Evolutionary conservation across 2,329 filamentous ascomycete genomes (phyloP).

Genomic region (Phoma sp.): DNA sequence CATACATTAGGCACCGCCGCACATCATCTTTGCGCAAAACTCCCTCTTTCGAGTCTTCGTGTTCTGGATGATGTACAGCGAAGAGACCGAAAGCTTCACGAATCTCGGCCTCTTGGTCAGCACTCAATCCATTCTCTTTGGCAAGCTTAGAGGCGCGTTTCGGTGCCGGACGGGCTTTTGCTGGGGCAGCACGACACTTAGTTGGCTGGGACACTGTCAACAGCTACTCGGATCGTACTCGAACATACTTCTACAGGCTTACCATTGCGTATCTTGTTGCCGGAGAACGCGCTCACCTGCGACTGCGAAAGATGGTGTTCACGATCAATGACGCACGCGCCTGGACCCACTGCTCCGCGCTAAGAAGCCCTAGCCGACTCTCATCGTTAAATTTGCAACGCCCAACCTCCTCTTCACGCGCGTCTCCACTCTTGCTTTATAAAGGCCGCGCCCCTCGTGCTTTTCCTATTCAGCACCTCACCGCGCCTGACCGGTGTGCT

Average conservation of each 20-base stretch:
- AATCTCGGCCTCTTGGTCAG: constrained; percentile 87
- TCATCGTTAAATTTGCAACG: constrained; percentile 6
- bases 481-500: constrained; percentile 7
- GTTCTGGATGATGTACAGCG: constrained; percentile 57
- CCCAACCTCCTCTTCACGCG: constrained; percentile 17
- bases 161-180: constrained; percentile 24
- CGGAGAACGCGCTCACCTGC: constrained; percentile 1
- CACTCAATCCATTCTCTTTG: constrained; percentile 85
- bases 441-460: constrained; percentile 5
- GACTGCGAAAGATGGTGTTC: constrained; percentile 8
- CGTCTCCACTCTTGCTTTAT: constrained; percentile 9
- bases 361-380: constrained; percentile 1
- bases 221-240: not conserved
- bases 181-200: constrained; percentile 36
- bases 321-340: constrained; percentile 29
- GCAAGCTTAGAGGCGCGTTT: constrained; percentile 83
- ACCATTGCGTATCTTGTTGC: constrained; percentile 26
- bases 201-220: constrained; percentile 29
- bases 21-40: constrained; percentile 54
- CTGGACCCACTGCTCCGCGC: not conserved
- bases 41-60: constrained; percentile 68
- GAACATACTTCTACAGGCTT: not conserved
- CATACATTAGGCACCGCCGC: constrained; percentile 60
- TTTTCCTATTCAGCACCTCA: constrained; percentile 7
- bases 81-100: constrained; percentile 89